phyloP scores from a whole-genome alignment of 495 filamentous ascomycete genomes.

The Cladorrhinum samala region DNA sequence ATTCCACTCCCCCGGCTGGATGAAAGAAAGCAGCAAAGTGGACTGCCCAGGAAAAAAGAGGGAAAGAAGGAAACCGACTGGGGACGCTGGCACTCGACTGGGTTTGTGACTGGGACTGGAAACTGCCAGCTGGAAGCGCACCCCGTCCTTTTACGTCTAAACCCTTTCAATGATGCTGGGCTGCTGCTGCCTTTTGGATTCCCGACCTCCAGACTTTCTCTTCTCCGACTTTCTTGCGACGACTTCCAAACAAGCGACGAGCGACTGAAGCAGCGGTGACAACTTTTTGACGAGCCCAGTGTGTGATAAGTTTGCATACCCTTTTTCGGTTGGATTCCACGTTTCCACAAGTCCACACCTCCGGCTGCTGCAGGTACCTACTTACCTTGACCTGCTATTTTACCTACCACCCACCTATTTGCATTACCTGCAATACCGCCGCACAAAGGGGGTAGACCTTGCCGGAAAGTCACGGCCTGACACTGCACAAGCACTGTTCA shows the following conservation, averaged over 20 bases:
- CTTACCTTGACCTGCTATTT: too few species aligned
- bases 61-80: too few species aligned
- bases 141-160: conserved; percentile 15
- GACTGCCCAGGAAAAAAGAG: too few species aligned
- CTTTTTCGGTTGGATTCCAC: background rate
- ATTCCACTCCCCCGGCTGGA: background rate
- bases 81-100: too few species aligned
- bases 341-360: background rate
- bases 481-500: background rate
- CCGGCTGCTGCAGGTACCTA: conserved; percentile 21
- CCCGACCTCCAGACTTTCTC: conserved; percentile 13
- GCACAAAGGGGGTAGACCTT: conserved; percentile 25
- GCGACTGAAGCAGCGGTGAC: too few species aligned
- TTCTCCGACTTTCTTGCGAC: conserved; percentile 5
- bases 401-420: too few species aligned
- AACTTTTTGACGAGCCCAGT: too few species aligned
- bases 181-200: conserved; percentile 11
- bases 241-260: conserved; percentile 1
- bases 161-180: conserved; percentile 23
- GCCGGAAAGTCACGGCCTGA: conserved; percentile 23
- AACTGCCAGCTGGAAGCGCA: too few species aligned
- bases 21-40: too few species aligned
- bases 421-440: conserved; percentile 7
- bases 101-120: too few species aligned
- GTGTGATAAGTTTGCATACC: too few species aligned